These are phyloP conservation scores for Sarocladium oryzae DNA, from an alignment of 2,329 filamentous ascomycete species.

Conservation along the genomic window DNA sequence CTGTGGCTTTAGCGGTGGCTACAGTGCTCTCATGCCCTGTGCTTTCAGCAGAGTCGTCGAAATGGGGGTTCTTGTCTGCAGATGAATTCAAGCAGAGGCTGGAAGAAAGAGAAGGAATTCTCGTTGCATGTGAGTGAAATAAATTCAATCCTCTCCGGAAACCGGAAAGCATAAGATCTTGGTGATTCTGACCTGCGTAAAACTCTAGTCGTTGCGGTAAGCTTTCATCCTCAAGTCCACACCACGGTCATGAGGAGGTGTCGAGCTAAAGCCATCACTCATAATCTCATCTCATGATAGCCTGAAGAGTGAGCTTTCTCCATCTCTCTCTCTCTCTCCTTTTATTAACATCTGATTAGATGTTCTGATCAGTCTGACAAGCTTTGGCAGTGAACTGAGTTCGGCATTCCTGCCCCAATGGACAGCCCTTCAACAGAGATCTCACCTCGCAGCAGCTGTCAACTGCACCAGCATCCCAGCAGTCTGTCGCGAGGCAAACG, in stretches of 20 bases:
- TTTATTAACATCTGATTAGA: too few relatives aligned
- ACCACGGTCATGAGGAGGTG: not conserved
- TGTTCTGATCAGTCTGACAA: not conserved
- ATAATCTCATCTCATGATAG: not conserved
- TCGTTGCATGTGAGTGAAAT: conserved; percentile 26
- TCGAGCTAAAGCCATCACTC: conserved; percentile 13
- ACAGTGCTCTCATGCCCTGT: too few relatives aligned
- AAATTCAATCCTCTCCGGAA: not conserved
- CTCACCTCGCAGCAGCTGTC: conserved; percentile 24
- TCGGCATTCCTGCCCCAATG: conserved; percentile 15
- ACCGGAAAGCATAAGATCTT: not conserved
- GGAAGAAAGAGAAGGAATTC: conserved; percentile 15
- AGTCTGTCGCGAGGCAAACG: conserved; percentile 33
- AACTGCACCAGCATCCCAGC: conserved; percentile 30
- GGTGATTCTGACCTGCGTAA: not conserved
- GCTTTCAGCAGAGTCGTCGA: too few relatives aligned
- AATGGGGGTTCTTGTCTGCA: conserved; percentile 11
- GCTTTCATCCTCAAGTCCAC: not conserved
- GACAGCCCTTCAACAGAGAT: conserved; percentile 10
- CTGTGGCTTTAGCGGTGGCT: too few relatives aligned
- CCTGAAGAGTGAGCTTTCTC: not conserved
- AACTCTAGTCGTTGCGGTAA: not conserved
- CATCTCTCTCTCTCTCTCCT: too few relatives aligned
- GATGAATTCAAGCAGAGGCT: conserved; percentile 12
- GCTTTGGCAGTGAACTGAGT: conserved; percentile 11